A percentile compares a stretch with the other conserved stretches of the same genome.
Evolutionary conservation across 2,329 filamentous ascomycete genomes (phyloP).

Genomic region (Tolypocladium ophioglossoides): DNA sequence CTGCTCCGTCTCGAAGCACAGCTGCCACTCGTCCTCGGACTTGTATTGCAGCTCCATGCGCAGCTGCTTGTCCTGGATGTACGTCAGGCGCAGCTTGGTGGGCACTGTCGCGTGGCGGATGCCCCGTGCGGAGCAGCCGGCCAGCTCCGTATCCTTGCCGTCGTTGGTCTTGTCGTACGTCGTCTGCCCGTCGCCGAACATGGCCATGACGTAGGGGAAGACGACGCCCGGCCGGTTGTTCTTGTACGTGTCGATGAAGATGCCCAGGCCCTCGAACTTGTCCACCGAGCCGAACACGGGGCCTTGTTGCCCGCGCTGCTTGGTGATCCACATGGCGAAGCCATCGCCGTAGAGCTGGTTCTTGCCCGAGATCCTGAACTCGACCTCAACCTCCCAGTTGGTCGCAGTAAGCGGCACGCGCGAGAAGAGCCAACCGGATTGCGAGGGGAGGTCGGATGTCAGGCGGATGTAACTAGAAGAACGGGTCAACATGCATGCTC

Average conservation of each 20-base stretch:
- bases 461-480: slow-evolving; percentile 73
- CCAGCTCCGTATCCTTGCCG: slow-evolving; percentile 85
- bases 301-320: slow-evolving; percentile 71
- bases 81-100: slow-evolving; percentile 81
- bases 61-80: slow-evolving; percentile 92
- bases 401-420: slow-evolving; percentile 90
- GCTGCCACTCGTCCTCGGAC: slow-evolving; percentile 73
- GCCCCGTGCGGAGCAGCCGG: slow-evolving; percentile 88
- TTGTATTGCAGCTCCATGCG: slow-evolving; percentile 93
- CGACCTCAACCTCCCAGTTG: slow-evolving; percentile 96
- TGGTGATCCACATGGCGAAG: slow-evolving; percentile 96
- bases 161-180: slow-evolving; percentile 89
- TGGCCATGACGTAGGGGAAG: slow-evolving; percentile 97
- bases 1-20: slow-evolving; percentile 70
- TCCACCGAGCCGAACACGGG: slow-evolving; percentile 83
- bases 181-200: slow-evolving; percentile 87
- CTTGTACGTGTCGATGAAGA: slow-evolving; percentile 99
- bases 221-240: slow-evolving; percentile 93
- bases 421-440: slow-evolving; percentile 89
- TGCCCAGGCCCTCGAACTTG: slow-evolving; percentile 83
- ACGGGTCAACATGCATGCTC: neutral
- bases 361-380: slow-evolving; percentile 86
- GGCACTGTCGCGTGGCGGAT: slow-evolving; percentile 70
- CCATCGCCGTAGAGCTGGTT: slow-evolving; percentile 91
- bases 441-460: slow-evolving; percentile 80